phyloP scores from a whole-genome alignment of 2,329 filamentous ascomycete genomes.

The Fusarium protoensiforme region DNA sequence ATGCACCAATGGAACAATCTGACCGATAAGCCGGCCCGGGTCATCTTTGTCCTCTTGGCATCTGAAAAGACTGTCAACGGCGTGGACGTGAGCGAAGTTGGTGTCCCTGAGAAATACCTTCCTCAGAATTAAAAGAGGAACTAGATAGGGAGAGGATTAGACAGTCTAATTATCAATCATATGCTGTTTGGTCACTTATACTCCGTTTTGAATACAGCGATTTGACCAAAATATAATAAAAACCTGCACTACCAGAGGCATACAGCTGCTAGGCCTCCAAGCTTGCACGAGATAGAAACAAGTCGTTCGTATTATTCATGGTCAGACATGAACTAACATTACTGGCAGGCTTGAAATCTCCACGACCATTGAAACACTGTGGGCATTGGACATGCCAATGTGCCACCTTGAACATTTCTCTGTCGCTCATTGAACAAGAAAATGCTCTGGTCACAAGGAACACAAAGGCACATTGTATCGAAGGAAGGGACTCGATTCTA shows the following conservation, averaged over 20 bases:
- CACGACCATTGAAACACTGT: not conserved
- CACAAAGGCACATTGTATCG: not conserved
- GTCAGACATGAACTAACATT: not conserved
- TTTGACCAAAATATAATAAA: not conserved
- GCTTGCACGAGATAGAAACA: not conserved
- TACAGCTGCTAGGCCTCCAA: not conserved
- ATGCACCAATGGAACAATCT: not conserved
- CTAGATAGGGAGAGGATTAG: not conserved
- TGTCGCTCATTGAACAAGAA: not conserved
- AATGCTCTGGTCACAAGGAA: not conserved
- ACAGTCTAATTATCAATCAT: not conserved
- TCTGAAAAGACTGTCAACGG: not conserved
- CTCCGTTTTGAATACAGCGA: rapidly evolving
- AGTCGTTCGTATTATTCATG: not conserved
- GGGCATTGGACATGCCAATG: not conserved
- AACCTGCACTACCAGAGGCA: not conserved
- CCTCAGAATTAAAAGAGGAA: not conserved
- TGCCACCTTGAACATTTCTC: not conserved
- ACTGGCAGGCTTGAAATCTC: not conserved
- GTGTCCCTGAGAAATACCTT: not conserved
- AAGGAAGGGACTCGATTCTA: not conserved
- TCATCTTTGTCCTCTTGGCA: not conserved
- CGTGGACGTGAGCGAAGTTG: not conserved
- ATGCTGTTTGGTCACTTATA: not conserved
- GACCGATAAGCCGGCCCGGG: not conserved